Percentiles rank a stretch among this genome's conserved stretches.
Conservation (phyloP, 1,139 yeast genomes). For the Taphrina deformans region DNA sequence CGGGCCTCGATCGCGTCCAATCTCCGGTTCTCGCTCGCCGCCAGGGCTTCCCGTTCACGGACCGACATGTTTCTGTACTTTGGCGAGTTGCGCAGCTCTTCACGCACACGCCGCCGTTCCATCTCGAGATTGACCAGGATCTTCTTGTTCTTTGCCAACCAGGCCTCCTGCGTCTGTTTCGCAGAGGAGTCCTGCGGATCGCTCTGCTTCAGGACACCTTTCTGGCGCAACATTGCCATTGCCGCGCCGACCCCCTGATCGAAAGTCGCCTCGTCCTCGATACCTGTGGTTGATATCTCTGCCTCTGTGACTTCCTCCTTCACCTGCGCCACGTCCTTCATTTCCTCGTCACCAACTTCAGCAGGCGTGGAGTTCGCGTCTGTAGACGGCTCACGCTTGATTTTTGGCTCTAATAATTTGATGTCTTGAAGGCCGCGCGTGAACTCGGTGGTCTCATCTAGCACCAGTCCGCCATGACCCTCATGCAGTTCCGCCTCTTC, state of each 20-base stretch:
- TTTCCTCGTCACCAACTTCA: constrained; percentile 15
- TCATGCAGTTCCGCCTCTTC: background rate
- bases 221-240: constrained; percentile 37
- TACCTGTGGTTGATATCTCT: constrained; percentile 25
- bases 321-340: constrained; percentile 33
- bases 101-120: constrained; percentile 38
- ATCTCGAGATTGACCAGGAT: constrained; percentile 37
- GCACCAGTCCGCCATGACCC: constrained; percentile 47
- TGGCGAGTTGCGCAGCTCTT: constrained; percentile 41
- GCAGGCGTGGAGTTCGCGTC: background rate
- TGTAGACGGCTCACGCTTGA: constrained; percentile 10
- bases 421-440: constrained; percentile 44
- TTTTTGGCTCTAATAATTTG: constrained; percentile 35
- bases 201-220: constrained; percentile 36
- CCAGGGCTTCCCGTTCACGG: constrained; percentile 46
- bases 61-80: constrained; percentile 44
- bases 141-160: constrained; percentile 37
- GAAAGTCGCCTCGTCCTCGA: constrained; percentile 39
- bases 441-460: constrained; percentile 64
- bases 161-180: constrained; percentile 36
- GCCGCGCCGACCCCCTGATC: constrained; percentile 39
- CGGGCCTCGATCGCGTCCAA: constrained; percentile 43
- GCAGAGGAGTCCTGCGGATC: constrained; percentile 38
- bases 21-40: constrained; percentile 49
- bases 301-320: constrained; percentile 24